These are phyloP conservation scores for Nitzschia sp. DNA, from an alignment of 108 stramenopile species.

Conservation along the genomic window DNA sequence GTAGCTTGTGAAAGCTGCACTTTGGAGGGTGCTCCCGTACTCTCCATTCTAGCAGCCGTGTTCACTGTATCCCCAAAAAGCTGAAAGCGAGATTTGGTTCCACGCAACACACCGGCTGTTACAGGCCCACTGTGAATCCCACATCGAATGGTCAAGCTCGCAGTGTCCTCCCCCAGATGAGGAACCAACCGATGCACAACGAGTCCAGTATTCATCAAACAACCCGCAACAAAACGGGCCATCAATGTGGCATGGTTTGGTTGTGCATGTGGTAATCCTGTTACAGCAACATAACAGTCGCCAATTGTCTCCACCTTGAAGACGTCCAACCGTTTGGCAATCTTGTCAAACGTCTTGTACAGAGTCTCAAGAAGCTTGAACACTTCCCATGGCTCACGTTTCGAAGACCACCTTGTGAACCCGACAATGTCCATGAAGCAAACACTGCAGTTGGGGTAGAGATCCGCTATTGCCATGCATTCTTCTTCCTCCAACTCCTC, in stretches of 20 bases:
- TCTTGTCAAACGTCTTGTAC: conserved; percentile 49
- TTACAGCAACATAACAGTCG: conserved; percentile 14
- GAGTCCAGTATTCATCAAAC: neutral
- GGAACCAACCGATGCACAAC: neutral
- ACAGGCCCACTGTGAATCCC: conserved; percentile 10
- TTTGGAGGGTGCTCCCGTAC: neutral
- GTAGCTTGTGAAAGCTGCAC: conserved; percentile 8
- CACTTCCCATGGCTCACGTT: conserved; percentile 42
- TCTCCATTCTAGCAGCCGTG: conserved; percentile 10
- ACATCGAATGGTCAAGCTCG: neutral
- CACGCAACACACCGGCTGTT: neutral
- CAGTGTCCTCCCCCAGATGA: conserved; percentile 9
- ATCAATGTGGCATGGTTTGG: conserved; percentile 11
- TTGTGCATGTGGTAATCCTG: neutral
- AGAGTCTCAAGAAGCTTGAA: conserved; percentile 49
- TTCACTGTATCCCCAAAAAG: conserved; percentile 19
- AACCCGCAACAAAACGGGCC: conserved; percentile 8
- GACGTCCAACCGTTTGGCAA: conserved; percentile 19
- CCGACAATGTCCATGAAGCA: conserved; percentile 21
- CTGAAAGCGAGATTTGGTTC: conserved; percentile 4
- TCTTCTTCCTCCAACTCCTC: neutral
- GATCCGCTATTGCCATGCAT: conserved; percentile 22
- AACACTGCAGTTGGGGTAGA: conserved; percentile 32
- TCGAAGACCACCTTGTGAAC: conserved; percentile 54
- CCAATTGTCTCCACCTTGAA: conserved; percentile 18